phyloP scores from a whole-genome alignment of 192 early-diverging fungal genomes.

The Coemansia sp. region DNA sequence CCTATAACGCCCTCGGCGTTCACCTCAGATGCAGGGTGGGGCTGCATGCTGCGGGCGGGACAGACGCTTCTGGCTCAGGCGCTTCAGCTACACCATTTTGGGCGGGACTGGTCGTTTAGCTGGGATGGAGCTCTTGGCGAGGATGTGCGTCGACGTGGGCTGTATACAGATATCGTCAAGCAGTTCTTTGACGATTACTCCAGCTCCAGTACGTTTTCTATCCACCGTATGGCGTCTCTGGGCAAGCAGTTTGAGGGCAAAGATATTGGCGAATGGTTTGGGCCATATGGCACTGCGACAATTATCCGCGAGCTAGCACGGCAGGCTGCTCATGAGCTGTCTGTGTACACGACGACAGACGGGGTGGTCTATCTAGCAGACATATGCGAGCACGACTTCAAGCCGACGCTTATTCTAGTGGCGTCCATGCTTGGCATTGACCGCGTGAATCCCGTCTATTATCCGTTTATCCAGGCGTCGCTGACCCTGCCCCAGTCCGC shows the following conservation, averaged over 20 bases:
- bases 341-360: conserved; percentile 81
- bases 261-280: conserved; percentile 98
- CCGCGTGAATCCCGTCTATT: conserved; percentile 85
- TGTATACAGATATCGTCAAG: conserved; percentile 62
- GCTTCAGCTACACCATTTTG: conserved; percentile 74
- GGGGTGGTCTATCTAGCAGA: conserved; percentile 75
- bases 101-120: conserved; percentile 60
- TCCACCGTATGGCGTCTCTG: conserved; percentile 85
- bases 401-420: conserved; percentile 82
- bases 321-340: conserved; percentile 51
- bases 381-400: conserved; percentile 50
- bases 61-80: conserved; percentile 92
- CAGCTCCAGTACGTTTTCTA: conserved; percentile 78
- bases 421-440: conserved; percentile 92
- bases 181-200: conserved; percentile 85
- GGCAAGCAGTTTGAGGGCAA: conserved; percentile 83
- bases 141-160: conserved; percentile 15
- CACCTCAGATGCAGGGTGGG: conserved; percentile 92
- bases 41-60: conserved; percentile 96
- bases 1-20: conserved; percentile 76
- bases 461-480: conserved; percentile 66
- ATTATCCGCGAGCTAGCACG: conserved; percentile 31
- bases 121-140: conserved; percentile 17
- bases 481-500: conserved; percentile 79
- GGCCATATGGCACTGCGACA: conserved; percentile 68